phyloP scores from a whole-genome alignment of 257 asterid genomes.

The Solanum paucissectum region DNA sequence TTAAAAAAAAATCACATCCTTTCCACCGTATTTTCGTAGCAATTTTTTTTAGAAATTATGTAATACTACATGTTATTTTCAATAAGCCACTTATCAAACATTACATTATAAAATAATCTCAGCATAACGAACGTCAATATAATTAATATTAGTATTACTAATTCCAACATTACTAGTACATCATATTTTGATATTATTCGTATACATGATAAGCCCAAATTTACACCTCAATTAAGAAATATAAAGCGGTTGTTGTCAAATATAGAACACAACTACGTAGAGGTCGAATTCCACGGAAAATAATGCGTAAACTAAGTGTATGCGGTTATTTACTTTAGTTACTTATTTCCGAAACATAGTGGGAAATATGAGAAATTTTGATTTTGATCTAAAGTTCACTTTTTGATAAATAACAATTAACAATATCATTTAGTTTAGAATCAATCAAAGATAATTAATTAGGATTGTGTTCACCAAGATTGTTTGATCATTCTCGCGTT shows the following conservation, averaged over 20 bases:
- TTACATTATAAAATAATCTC: no score
- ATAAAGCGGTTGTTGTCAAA: background rate
- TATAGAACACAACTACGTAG: no score
- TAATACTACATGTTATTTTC: background rate
- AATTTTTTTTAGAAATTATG: background rate
- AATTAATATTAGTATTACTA: no score
- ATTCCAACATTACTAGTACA: background rate
- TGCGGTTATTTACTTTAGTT: no score
- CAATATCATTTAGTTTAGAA: background rate
- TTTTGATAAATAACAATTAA: no score
- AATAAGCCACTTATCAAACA: background rate
- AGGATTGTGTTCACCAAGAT: background rate
- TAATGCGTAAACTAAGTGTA: no score
- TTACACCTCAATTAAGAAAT: background rate
- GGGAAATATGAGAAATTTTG: background rate
- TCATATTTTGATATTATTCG: no score
- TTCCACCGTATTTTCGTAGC: no score
- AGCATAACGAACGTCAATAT: background rate
- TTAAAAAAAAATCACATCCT: background rate
- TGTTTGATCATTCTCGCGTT: background rate
- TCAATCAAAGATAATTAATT: background rate
- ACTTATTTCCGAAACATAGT: no score
- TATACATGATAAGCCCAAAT: background rate
- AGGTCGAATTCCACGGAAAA: background rate
- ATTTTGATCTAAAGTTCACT: background rate